phyloP scores from a whole-genome alignment of 176 grass and related monocot genomes.

The Neostapfia colusana region DNA sequence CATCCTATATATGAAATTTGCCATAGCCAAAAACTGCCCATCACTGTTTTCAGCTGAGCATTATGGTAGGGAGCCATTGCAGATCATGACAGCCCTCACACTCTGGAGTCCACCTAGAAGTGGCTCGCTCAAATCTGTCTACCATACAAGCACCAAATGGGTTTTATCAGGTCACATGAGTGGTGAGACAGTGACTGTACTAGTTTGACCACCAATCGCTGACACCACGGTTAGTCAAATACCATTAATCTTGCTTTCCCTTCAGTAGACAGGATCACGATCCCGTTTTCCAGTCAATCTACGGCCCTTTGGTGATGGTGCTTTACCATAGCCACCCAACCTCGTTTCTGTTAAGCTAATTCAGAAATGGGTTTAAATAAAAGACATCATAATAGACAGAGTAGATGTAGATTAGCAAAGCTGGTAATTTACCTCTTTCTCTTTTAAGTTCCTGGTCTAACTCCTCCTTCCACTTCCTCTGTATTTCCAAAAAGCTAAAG shows the following conservation, averaged over 20 bases:
- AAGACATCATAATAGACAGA: not conserved
- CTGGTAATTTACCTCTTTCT: conserved; percentile 61
- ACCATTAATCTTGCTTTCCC: conserved; percentile 22
- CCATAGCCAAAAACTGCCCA: not conserved
- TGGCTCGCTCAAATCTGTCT: conserved; percentile 17
- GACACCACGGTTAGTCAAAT: conserved; percentile 29
- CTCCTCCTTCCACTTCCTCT: conserved; percentile 86
- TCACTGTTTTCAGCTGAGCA: conserved; percentile 7
- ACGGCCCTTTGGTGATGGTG: conserved; percentile 57
- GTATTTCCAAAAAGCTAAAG: conserved; percentile 51
- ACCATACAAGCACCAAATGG: conserved; percentile 26
- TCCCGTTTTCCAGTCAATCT: conserved; percentile 62
- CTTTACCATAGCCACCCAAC: conserved; percentile 56
- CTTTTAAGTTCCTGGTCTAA: conserved; percentile 80
- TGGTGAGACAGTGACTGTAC: conserved; percentile 32
- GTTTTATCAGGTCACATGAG: conserved; percentile 25
- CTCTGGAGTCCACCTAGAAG: not conserved
- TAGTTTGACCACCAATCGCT: conserved; percentile 37
- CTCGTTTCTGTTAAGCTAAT: conserved; percentile 57
- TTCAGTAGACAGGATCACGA: conserved; percentile 46
- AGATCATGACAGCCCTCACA: conserved; percentile 1
- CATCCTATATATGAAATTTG: not conserved
- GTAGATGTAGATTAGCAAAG: not conserved
- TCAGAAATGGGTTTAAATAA: conserved; percentile 11
- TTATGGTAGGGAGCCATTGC: not conserved